A percentile compares a stretch with the other conserved stretches of the same genome.
Conservation (phyloP, 306 rosid genomes). For the Pyrus bretschneideri region DNA sequence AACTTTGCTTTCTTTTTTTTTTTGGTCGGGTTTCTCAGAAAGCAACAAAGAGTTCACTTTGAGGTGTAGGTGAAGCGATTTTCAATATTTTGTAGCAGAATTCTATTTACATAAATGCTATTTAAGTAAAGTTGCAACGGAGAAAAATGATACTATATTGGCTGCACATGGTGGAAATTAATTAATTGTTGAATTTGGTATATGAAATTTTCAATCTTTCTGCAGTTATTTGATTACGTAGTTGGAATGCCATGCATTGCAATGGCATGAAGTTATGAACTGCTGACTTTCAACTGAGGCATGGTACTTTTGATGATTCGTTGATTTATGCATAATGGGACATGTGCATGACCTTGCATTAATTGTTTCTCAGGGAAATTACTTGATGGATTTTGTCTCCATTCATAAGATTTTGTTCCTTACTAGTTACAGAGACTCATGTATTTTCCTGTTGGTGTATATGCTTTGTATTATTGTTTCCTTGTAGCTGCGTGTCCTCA, state of each 20-base stretch:
- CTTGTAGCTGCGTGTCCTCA: slow-evolving; percentile 20
- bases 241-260: not conserved
- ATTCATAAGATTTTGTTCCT: not conserved
- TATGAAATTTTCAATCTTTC: not conserved
- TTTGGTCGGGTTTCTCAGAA: not conserved
- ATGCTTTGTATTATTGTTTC: not conserved
- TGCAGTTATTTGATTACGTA: not conserved
- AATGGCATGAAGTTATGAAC: slow-evolving; percentile 2
- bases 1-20: not conserved
- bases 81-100: not conserved
- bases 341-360: not conserved
- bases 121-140: not conserved
- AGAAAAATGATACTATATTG: not conserved
- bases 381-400: not conserved
- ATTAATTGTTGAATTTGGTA: not conserved
- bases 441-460: not conserved
- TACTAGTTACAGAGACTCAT: not conserved
- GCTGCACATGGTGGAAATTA: not conserved
- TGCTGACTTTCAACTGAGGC: not conserved
- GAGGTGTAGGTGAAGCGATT: not conserved
- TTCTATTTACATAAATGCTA: not conserved
- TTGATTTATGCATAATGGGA: not conserved
- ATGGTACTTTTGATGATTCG: slow-evolving; percentile 1
- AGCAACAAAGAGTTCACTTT: not conserved
- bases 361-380: not conserved